These are phyloP conservation scores for Auriculariales sp. DNA, from an alignment of 768 basidiomycete genomes.

Conservation along the genomic window DNA sequence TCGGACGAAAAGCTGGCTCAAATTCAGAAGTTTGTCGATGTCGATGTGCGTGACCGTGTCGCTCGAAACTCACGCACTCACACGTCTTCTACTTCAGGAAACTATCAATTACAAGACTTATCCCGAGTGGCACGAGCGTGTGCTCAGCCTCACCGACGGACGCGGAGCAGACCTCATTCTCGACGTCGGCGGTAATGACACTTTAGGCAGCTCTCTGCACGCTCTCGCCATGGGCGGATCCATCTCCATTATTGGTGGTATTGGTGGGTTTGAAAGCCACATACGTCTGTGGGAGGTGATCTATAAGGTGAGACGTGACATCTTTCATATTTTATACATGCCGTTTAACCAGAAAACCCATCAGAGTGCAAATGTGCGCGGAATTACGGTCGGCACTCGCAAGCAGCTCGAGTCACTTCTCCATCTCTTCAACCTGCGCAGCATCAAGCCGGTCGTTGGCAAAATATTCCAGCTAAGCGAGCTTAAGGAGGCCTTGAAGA, in stretches of 20 bases:
- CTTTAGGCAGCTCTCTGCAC: slow-evolving; percentile 28
- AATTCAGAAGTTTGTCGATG: slow-evolving; percentile 35
- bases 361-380: neutral
- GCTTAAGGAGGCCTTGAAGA: neutral
- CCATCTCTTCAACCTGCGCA: neutral
- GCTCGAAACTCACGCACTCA: neutral
- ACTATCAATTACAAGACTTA: slow-evolving; percentile 47
- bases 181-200: slow-evolving; percentile 42
- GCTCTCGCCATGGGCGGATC: slow-evolving; percentile 25
- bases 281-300: too few species aligned
- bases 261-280: too few species aligned
- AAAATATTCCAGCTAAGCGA: neutral
- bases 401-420: neutral
- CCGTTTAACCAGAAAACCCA: too few species aligned
- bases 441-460: neutral
- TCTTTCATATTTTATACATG: too few species aligned
- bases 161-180: slow-evolving; percentile 23
- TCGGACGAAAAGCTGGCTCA: slow-evolving; percentile 48
- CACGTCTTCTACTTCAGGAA: slow-evolving; percentile 16
- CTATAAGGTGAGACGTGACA: too few species aligned
- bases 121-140: slow-evolving; percentile 44
- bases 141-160: slow-evolving; percentile 19
- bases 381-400: neutral
- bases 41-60: slow-evolving; percentile 3
- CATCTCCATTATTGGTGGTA: slow-evolving; percentile 40